Conservation (phyloP, 371 early-diverging fungal genomes). For the Mortierella sp. region DNA sequence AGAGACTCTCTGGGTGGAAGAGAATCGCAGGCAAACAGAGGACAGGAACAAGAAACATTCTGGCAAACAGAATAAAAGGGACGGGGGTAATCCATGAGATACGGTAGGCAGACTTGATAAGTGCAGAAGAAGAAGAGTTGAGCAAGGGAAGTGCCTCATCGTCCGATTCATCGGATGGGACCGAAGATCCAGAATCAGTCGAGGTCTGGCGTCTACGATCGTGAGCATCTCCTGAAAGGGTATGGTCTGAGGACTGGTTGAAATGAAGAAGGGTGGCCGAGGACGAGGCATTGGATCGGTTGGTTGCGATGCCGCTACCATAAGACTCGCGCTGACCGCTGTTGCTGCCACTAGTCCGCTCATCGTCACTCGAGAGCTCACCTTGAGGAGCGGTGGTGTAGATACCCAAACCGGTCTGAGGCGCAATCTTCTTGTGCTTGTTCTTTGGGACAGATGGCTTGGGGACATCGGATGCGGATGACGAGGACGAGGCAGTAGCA, state of each 20-base stretch:
- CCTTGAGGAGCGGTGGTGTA: constrained; percentile 14
- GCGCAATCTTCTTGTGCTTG: neutral
- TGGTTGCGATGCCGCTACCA: constrained; percentile 31
- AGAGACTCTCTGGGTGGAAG: constrained; percentile 61
- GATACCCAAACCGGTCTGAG: constrained; percentile 27
- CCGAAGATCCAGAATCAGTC: constrained; percentile 20
- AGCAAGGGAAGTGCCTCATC: constrained; percentile 29
- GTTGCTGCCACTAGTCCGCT: neutral
- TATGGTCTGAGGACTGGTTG: constrained; percentile 8
- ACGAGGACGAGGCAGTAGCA: constrained; percentile 8
- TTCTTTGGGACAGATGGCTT: neutral
- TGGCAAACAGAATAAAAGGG: constrained; percentile 60
- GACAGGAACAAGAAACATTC: constrained; percentile 67
- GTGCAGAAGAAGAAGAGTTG: neutral
- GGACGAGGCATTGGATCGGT: constrained; percentile 39
- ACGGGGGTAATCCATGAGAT: constrained; percentile 57
- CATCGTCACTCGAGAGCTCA: constrained; percentile 31
- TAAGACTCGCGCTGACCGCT: constrained; percentile 9
- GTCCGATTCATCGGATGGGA: constrained; percentile 8
- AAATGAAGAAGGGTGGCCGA: constrained; percentile 42
- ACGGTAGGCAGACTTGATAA: constrained; percentile 6
- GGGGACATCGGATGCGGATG: neutral
- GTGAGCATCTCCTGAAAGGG: neutral
- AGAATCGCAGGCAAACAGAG: constrained; percentile 63
- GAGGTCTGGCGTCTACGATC: constrained; percentile 6